These are phyloP conservation scores for Pholiota conissans DNA, from an alignment of 768 basidiomycete species.

Conservation along the genomic window DNA sequence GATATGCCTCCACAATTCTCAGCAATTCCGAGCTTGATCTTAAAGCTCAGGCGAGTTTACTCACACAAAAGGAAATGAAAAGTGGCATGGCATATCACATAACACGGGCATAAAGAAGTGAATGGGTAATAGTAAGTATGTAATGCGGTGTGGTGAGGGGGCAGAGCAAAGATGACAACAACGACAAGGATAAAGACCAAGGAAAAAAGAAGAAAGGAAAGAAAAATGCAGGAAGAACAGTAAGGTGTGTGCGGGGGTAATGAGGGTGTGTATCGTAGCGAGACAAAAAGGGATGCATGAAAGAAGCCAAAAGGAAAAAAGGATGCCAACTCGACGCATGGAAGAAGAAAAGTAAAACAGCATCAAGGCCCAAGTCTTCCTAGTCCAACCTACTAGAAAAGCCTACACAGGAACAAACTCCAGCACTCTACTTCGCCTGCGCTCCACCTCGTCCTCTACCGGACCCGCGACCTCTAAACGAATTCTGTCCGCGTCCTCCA, in stretches of 20 bases:
- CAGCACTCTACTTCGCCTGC: not conserved
- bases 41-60: no score
- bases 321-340: not conserved
- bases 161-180: conserved; percentile 9
- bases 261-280: not conserved
- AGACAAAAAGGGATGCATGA: not conserved
- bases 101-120: not conserved
- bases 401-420: not conserved
- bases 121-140: conserved; percentile 6
- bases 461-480: not conserved
- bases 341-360: not conserved
- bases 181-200: conserved; percentile 1
- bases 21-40: no score
- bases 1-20: no score
- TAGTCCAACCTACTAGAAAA: not conserved
- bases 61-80: not conserved
- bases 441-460: not conserved
- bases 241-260: not conserved
- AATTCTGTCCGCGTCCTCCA: conserved; percentile 26
- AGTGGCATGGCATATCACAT: not conserved
- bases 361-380: not conserved
- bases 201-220: conserved; percentile 3
- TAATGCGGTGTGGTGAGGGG: conserved; percentile 3
- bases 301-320: not conserved
- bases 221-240: not conserved